These are phyloP conservation scores for Triangularia setosa DNA, from an alignment of 2,329 filamentous ascomycete genomes.

Conservation along the genomic window DNA sequence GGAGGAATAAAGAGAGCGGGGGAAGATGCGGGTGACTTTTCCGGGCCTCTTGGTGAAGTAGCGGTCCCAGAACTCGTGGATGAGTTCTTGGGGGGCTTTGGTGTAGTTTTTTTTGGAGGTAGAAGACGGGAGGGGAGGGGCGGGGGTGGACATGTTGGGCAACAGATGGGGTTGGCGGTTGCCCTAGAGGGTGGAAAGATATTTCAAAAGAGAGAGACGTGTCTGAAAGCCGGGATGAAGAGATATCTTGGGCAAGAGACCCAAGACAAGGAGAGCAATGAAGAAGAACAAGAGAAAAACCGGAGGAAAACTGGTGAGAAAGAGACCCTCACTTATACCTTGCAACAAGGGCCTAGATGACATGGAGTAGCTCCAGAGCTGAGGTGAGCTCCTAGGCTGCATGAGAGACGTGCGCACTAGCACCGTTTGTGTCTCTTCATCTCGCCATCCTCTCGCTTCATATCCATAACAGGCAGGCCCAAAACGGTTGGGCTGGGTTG, in stretches of 20 bases:
- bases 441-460: background rate
- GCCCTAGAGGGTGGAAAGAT: background rate
- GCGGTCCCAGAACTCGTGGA: constrained; percentile 70
- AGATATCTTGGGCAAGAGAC: background rate
- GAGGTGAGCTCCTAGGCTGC: background rate
- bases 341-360: background rate
- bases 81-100: constrained; percentile 56
- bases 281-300: background rate
- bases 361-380: background rate
- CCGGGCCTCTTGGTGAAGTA: constrained; percentile 69
- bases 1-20: background rate
- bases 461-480: background rate
- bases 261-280: background rate
- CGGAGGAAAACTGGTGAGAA: background rate
- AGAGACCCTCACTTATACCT: background rate
- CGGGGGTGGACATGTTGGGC: constrained; percentile 11
- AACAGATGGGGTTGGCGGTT: background rate
- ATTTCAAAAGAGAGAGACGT: background rate
- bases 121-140: constrained; percentile 2
- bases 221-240: background rate
- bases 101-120: constrained; percentile 21
- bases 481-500: background rate
- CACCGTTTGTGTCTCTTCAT: background rate
- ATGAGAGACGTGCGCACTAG: background rate
- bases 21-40: constrained; percentile 47